Percentiles rank a stretch among this genome's conserved stretches.
Conservation (phyloP, 805 yeast genomes). For the Starmera pachycereana region DNA sequence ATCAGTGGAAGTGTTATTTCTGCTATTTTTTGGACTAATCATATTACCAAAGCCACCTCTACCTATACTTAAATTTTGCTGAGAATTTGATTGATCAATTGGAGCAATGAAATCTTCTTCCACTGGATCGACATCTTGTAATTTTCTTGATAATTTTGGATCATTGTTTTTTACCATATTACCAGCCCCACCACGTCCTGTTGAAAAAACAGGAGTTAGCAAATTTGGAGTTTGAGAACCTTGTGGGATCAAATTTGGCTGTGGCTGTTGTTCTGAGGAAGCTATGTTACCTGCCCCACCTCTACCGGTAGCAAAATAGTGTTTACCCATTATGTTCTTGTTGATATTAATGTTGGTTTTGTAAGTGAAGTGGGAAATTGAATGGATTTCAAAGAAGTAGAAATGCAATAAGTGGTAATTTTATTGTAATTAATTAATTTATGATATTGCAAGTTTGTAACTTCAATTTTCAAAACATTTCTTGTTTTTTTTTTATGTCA, state of each 20-base stretch:
- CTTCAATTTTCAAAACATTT: no score
- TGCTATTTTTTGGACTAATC: constrained; percentile 25
- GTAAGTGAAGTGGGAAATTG: background rate
- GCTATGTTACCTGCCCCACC: constrained; percentile 73
- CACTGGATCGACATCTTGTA: constrained; percentile 54
- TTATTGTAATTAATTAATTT: no score
- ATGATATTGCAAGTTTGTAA: no score
- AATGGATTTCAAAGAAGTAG: background rate
- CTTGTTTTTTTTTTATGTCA: no score
- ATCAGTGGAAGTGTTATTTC: no score
- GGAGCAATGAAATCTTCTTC: constrained; percentile 30
- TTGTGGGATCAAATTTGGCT: constrained; percentile 46
- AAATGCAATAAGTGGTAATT: no score
- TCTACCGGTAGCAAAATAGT: constrained; percentile 58
- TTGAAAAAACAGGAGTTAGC: constrained; percentile 44
- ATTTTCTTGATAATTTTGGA: constrained; percentile 44
- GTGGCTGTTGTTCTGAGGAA: constrained; percentile 30
- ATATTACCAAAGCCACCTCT: constrained; percentile 62
- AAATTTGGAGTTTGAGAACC: constrained; percentile 55
- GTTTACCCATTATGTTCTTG: constrained; percentile 7
- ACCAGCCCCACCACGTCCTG: constrained; percentile 77
- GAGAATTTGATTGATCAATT: constrained; percentile 26
- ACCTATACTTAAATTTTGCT: constrained; percentile 32
- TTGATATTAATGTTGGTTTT: background rate
- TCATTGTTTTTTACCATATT: constrained; percentile 59